A percentile compares a stretch with the other conserved stretches of the same genome.
Evolutionary conservation across 257 asterid species (phyloP).

Genomic region (Datura wrightii): DNA sequence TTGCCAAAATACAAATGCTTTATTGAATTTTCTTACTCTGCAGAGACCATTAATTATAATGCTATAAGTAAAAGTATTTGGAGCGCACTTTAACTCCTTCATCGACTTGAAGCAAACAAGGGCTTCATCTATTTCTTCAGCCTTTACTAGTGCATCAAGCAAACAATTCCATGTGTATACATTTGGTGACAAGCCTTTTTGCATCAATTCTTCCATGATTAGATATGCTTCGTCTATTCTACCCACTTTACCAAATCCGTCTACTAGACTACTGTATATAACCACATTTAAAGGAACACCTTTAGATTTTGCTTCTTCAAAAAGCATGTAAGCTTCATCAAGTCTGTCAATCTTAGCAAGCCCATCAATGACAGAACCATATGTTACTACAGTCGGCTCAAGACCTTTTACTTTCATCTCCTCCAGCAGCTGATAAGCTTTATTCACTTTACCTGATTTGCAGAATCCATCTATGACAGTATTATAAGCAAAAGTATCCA

Average conservation of each 20-base stretch:
- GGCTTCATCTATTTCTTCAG: constrained; percentile 93
- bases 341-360: constrained; percentile 97
- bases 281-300: constrained; percentile 71
- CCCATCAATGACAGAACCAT: constrained; percentile 93
- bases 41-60: constrained; percentile 89
- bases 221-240: constrained; percentile 96
- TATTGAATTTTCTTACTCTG: constrained; percentile 82
- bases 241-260: constrained; percentile 95
- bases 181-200: constrained; percentile 68
- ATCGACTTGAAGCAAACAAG: constrained; percentile 92
- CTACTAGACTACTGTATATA: constrained; percentile 84
- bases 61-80: constrained; percentile 67
- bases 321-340: constrained; percentile 97
- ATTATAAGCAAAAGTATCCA: constrained; percentile 87
- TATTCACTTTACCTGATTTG: constrained; percentile 90
- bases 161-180: constrained; percentile 95
- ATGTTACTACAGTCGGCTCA: constrained; percentile 82
- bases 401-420: constrained; percentile 91
- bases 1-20: constrained; percentile 98
- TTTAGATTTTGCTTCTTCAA: constrained; percentile 93
- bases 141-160: constrained; percentile 91
- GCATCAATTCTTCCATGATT: constrained; percentile 94
- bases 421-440: constrained; percentile 94
- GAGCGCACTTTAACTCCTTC: constrained; percentile 77
- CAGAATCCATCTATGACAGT: constrained; percentile 93